Percentiles rank a stretch among this genome's conserved stretches.
Conservation (phyloP, 2,329 filamentous ascomycete genomes). For the Aplosporella prunicola region DNA sequence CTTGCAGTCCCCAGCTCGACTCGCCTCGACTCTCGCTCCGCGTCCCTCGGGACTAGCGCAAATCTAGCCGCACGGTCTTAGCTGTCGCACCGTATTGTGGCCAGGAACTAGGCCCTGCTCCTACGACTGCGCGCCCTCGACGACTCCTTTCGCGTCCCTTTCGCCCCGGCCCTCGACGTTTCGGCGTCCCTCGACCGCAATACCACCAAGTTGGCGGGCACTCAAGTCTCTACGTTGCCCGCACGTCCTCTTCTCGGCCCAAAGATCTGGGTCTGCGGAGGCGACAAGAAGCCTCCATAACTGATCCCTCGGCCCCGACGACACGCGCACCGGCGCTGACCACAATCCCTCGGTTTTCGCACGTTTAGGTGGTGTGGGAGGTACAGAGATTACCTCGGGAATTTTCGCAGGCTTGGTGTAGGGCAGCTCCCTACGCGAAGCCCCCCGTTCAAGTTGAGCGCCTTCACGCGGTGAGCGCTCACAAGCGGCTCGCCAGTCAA, state of each 20-base stretch:
- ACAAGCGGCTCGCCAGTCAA: conserved; percentile 40
- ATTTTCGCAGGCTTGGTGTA: conserved; percentile 33
- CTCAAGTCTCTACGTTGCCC: conserved; percentile 60
- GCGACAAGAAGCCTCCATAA: conserved; percentile 98
- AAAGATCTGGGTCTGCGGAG: conserved; percentile 90
- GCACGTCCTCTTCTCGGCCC: conserved; percentile 86
- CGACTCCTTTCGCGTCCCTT: no score
- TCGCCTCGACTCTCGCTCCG: no score
- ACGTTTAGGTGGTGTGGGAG: conserved; percentile 10
- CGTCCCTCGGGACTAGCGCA: no score
- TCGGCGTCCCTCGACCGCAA: conserved; percentile 32
- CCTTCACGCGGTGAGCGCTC: conserved; percentile 43
- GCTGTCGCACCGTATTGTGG: no score
- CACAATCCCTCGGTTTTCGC: conserved; percentile 1
- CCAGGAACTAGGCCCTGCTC: neutral
- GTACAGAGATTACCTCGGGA: conserved; percentile 8
- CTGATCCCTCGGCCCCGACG: conserved; percentile 37
- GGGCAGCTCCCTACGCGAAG: conserved; percentile 37
- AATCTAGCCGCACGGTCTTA: no score
- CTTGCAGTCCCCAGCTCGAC: no score
- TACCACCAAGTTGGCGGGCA: conserved; percentile 90
- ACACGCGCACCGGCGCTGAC: conserved; percentile 12
- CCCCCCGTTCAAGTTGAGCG: conserved; percentile 42
- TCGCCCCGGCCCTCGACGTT: conserved; percentile 28
- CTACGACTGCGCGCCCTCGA: neutral